Evolutionary conservation across 169 alveolate genomes (phyloP).

Genomic region (Toxoplasma gondii): DNA sequence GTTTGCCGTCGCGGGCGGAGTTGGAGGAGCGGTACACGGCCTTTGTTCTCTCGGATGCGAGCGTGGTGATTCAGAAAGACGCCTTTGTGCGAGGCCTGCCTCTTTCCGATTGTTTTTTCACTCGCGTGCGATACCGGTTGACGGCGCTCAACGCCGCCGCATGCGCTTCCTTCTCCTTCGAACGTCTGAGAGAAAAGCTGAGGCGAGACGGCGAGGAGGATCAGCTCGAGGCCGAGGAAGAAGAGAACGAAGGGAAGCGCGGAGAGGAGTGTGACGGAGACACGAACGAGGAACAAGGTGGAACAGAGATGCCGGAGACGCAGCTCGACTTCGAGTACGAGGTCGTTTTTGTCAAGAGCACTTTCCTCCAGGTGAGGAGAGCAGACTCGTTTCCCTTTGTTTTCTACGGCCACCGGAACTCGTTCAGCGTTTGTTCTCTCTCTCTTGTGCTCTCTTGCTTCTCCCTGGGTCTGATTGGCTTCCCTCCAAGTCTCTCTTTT

Average conservation of each 20-base stretch:
- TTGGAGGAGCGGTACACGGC: not conserved
- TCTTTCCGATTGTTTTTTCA: constrained; percentile 1
- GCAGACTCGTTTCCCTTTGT: not conserved
- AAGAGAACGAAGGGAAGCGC: not conserved
- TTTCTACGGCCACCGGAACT: not conserved
- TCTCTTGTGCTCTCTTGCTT: not conserved
- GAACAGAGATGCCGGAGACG: constrained; percentile 18
- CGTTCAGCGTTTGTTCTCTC: not conserved
- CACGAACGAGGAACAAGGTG: not conserved
- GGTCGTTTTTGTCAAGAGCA: constrained; percentile 16
- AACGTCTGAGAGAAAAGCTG: not conserved
- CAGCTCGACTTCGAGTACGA: constrained; percentile 22
- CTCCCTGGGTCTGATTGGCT: not conserved
- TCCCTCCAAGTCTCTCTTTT: not conserved
- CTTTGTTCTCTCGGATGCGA: not conserved
- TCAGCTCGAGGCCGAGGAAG: not conserved
- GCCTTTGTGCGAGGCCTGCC: not conserved
- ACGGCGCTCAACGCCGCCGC: not conserved
- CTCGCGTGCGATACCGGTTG: not conserved
- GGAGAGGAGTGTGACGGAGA: not conserved
- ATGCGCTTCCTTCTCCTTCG: not conserved
- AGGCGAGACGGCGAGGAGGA: not conserved
- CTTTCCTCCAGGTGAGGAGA: not conserved
- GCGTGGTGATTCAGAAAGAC: not conserved
- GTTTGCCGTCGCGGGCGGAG: not conserved